Evolutionary conservation across 768 basidiomycete species (phyloP).

Genomic region (Termitomyces sp.): DNA sequence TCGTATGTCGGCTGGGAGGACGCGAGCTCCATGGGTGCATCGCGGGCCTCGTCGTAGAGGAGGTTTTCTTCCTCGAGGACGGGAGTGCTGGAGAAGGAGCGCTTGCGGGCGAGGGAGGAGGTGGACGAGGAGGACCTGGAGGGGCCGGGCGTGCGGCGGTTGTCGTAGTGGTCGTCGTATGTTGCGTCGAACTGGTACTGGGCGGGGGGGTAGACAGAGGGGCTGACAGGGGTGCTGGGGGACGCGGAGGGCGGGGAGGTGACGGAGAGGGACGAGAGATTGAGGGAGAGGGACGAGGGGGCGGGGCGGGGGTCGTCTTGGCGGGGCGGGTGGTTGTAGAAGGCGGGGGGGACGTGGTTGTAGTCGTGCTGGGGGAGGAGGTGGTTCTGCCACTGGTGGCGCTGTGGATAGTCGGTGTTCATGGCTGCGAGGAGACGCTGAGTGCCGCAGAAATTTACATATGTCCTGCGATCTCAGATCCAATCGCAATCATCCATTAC

Average conservation of each 20-base stretch:
- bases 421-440: neutral
- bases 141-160: conserved; percentile 25
- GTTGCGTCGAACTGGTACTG: conserved; percentile 53
- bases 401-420: conserved; percentile 13
- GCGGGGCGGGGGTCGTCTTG: conserved; percentile 17
- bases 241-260: conserved; percentile 64
- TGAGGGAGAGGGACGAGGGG: conserved; percentile 54
- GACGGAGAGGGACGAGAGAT: conserved; percentile 64
- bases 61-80: conserved; percentile 38
- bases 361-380: conserved; percentile 6
- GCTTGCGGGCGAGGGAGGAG: conserved; percentile 60
- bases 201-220: conserved; percentile 35
- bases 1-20: conserved; percentile 43
- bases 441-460: conserved; percentile 13
- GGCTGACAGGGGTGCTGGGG: conserved; percentile 63
- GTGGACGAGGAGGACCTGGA: conserved; percentile 47
- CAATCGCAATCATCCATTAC: conserved; percentile 1
- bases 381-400: conserved; percentile 6
- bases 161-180: conserved; percentile 28
- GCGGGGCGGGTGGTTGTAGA: neutral
- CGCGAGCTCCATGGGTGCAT: conserved; percentile 32
- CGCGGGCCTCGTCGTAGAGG: conserved; percentile 36
- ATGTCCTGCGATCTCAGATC: conserved; percentile 17
- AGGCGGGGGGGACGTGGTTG: neutral
- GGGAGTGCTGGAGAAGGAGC: conserved; percentile 55